Evolutionary conservation across 2,329 filamentous ascomycete species (phyloP), one percentile per base, ranked within the genome.

Genomic region (Cercospora sp.): DNA sequence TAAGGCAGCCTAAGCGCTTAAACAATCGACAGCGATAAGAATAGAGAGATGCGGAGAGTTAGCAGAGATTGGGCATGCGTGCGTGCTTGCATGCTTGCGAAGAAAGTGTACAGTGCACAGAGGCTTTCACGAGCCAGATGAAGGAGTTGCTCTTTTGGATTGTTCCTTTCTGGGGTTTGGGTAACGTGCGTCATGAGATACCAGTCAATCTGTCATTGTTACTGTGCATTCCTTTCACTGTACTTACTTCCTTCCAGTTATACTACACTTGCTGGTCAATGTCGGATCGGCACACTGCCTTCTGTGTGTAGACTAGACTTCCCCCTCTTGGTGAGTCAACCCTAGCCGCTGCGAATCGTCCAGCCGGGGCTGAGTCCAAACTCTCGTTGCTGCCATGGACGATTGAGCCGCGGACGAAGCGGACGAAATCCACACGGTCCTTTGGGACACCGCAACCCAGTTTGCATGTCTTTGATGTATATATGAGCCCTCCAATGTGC

Each of bases 141-240:
- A 16, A 23, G n/a, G 31, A 36, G 18, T 58, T 58, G n/a, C 30
- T 60, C 23, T n/a, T 36, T 51, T 55, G 60, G 12, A n/a, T n/a
- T 55, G n/a, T 59, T 36, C 8, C 33, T 61, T 20, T 28, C 45
- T 28, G 30, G 26, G 16, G 13, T 48, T 58, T 63, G 23, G 62
- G 62, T 69, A 63, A 69, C 63, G 68, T 69, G 64, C 64, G 65
- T 69, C 68, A 69, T 67, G 68, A 69, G 55, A 65, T 63, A 67
- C 62, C 58, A 58, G 62, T 59, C 36, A 40, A 58, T 65, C 51
- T 28, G 23, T 42, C 28, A 59, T 18, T 59, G 10, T 36, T 36
- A 13, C 55, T 59, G 4, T 51, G 28, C 7, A n/a, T n/a, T 20
- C 7, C 0, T 23, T 18, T 3, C n/a, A n/a, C 10, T 12, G 7